phyloP scores from a whole-genome alignment of 1,139 yeast genomes.

The Hyphopichia burtonii region DNA sequence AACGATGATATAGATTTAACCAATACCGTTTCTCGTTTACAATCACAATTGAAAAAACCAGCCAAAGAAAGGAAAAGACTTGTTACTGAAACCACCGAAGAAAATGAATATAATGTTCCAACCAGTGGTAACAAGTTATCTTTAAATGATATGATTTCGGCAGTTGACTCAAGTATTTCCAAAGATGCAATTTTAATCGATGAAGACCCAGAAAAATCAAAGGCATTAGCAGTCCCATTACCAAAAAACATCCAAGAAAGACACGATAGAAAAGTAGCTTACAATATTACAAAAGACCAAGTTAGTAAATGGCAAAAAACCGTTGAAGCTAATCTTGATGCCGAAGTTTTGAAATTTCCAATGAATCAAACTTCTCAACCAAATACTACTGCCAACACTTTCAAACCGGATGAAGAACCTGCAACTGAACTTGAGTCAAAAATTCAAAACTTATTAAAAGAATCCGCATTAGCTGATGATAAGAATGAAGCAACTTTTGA shows the following conservation, averaged over 20 bases:
- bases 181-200: constrained; percentile 54
- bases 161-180: constrained; percentile 48
- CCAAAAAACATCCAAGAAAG: constrained; percentile 85
- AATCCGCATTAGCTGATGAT: constrained; percentile 71
- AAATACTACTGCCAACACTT: constrained; percentile 54
- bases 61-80: constrained; percentile 39
- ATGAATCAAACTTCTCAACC: constrained; percentile 50
- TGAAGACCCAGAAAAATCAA: constrained; percentile 30
- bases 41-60: constrained; percentile 30
- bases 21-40: constrained; percentile 30
- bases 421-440: constrained; percentile 66
- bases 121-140: constrained; percentile 57
- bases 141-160: constrained; percentile 72
- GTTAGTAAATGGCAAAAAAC: constrained; percentile 87
- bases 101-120: constrained; percentile 73
- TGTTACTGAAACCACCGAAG: constrained; percentile 56
- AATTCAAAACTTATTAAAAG: constrained; percentile 58
- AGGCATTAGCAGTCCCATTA: constrained; percentile 73
- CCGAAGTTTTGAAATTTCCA: constrained; percentile 82
- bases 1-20: constrained; percentile 35
- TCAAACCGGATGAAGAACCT: constrained; percentile 46
- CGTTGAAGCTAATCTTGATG: constrained; percentile 73
- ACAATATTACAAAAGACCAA: constrained; percentile 82
- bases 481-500: constrained; percentile 80
- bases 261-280: constrained; percentile 87